Base-by-base conservation (phyloP, 768 basidiomycete species). In the Panaeolus cyanescens region DNA sequence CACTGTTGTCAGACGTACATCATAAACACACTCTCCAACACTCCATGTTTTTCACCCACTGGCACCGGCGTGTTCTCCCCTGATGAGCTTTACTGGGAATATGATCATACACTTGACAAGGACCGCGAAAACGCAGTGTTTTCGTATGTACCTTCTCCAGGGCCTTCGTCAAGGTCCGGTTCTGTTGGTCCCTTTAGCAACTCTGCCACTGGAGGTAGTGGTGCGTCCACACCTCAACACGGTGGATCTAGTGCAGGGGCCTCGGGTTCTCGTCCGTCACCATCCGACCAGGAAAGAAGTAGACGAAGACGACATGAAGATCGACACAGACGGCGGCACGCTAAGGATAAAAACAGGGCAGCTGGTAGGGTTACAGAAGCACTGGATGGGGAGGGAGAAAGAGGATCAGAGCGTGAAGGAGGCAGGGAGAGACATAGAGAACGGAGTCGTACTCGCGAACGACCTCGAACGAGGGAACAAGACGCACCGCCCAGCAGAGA, bases 41-140 rank as follows among this genome's bases (percentile, higher is more conserved):
- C 62, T 12, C 45, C 62, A 9, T 63, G 62, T 32, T 63, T 63
- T 34, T 45, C 30, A 2, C 62, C 59, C 4, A 39, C 40, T 55
- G 62, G 55, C 17, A 36, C 33, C 31, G 62, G 62, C 0, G 45
- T 50, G 13, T 50, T 56, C 3, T 30, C 30, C 9, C 58, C 50
- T 32, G 55, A 59, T 31, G 62, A 63, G 12, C 62, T 63, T 25
- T 63, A 63, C 32, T 63, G 62, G 62, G 54, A 42, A 32, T 63
- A 63, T 22, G 54, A 32, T 10, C 40, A 58, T 20, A 34, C 28
- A 19, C 34, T 59, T 5, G 62, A 63, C 22, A 30, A 32, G 19
- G 54, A 63, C 9, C 54, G 58, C 30, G 45, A 55, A 10, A 59
- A 58, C 22, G 28, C 62, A 5, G 22, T 59, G 2, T 54, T 62